Percentiles rank a stretch among this genome's conserved stretches.
These are phyloP conservation scores for Ceratocystis cubensis DNA, from an alignment of 2,329 filamentous ascomycete genomes.

Conservation along the genomic window DNA sequence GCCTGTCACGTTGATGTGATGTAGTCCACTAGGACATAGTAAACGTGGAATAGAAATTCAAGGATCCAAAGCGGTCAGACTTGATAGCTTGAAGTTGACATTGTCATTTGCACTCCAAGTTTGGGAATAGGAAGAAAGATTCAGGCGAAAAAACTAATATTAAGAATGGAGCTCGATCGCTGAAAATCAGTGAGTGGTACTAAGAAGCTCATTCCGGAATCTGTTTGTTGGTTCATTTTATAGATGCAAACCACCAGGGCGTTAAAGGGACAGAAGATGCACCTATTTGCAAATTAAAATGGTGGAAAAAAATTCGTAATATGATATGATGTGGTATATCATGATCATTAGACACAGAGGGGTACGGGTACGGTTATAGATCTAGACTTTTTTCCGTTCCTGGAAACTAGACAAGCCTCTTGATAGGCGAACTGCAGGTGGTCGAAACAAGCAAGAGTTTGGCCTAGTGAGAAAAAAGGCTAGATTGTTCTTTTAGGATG, in stretches of 20 bases:
- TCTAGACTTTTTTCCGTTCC: neutral
- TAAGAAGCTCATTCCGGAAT: too few species aligned
- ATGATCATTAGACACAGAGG: neutral
- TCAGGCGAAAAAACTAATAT: neutral
- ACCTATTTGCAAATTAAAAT: too few species aligned
- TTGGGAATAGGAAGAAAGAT: neutral
- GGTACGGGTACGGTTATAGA: neutral
- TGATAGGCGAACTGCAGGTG: slow-evolving; percentile 2
- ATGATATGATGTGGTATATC: too few species aligned
- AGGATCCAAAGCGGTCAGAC: neutral
- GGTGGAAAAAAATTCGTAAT: too few species aligned
- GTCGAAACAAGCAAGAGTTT: neutral
- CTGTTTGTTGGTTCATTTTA: too few species aligned
- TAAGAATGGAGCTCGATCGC: neutral
- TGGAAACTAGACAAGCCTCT: neutral
- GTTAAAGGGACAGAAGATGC: too few species aligned
- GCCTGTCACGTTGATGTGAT: neutral
- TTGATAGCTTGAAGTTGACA: neutral
- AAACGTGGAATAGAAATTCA: neutral
- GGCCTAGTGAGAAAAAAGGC: neutral
- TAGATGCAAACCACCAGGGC: too few species aligned
- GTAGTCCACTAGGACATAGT: neutral
- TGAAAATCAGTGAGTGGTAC: neutral
- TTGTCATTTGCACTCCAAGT: neutral
- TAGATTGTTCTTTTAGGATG: neutral